Percentiles rank a stretch among this genome's conserved stretches.
Conservation (phyloP, 2,329 filamentous ascomycete genomes). For the Aureobasidium pullulans region DNA sequence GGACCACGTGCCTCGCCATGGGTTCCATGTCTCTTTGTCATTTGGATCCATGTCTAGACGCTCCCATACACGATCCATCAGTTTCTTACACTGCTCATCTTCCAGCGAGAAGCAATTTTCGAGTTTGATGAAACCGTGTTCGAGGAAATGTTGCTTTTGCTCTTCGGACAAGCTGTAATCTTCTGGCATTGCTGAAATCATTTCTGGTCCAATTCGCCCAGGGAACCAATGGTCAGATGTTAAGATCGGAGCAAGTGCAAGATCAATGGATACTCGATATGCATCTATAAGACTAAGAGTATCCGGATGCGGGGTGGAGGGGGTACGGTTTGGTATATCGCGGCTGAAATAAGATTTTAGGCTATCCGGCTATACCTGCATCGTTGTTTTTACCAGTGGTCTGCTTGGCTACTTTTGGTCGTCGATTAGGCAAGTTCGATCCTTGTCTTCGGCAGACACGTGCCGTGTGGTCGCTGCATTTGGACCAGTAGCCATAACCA, state of each 20-base stretch:
- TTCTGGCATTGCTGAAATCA: neutral
- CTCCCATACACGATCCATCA: slow-evolving; percentile 46
- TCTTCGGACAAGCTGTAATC: slow-evolving; percentile 33
- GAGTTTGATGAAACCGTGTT: slow-evolving; percentile 49
- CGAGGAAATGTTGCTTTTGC: slow-evolving; percentile 47
- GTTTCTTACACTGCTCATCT: slow-evolving; percentile 31
- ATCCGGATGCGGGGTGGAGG: neutral
- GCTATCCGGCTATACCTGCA: slow-evolving; percentile 3
- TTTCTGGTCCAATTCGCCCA: neutral
- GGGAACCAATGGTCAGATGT: neutral
- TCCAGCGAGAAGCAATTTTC: slow-evolving; percentile 44
- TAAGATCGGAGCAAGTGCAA: neutral
- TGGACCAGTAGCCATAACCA: too few relatives aligned
- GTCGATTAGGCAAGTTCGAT: too few relatives aligned
- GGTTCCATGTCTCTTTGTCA: slow-evolving; percentile 60
- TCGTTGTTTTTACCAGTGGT: neutral
- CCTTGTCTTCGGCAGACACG: too few relatives aligned
- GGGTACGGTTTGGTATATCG: neutral
- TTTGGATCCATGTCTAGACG: slow-evolving; percentile 57
- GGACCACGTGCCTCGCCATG: slow-evolving; percentile 40
- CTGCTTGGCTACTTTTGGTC: too few relatives aligned
- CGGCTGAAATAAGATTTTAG: slow-evolving; percentile 4
- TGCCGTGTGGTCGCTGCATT: too few relatives aligned
- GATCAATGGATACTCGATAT: neutral
- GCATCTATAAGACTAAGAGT: neutral